Evolutionary conservation across 129 eudicot genomes (phyloP).

Genomic region (Pulicaria dysenterica): DNA sequence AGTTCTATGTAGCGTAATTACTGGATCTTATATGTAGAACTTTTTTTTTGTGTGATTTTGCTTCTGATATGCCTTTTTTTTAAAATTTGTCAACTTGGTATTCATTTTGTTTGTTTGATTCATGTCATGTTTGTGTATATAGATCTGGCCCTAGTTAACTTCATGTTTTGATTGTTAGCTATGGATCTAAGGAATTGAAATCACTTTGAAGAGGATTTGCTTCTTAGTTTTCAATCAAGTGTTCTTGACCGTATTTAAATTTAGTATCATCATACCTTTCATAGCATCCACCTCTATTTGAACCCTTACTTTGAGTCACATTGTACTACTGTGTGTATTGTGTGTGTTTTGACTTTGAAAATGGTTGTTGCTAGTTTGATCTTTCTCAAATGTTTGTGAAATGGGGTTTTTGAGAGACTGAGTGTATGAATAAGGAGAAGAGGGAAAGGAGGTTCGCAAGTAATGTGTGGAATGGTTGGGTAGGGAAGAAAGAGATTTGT

Average conservation of each 20-base stretch:
- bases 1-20: not conserved
- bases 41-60: not conserved
- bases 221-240: not conserved
- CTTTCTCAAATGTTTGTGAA: no score
- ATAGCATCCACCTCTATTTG: no score
- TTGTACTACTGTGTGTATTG: not conserved
- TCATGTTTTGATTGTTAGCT: not conserved
- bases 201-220: not conserved
- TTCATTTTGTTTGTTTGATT: not conserved
- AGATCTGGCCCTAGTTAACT: no score
- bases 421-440: not conserved
- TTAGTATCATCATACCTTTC: no score
- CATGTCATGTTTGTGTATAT: not conserved
- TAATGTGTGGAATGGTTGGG: no score
- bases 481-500: no score
- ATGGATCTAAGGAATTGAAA: not conserved
- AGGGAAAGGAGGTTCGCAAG: no score
- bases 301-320: not conserved
- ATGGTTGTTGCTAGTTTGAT: not conserved
- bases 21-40: not conserved
- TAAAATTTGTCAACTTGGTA: not conserved
- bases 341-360: not conserved
- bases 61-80: not conserved
- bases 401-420: no score
- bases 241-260: not conserved